Percentiles rank a stretch among this genome's conserved stretches.
Conservation (phyloP, 2,329 filamentous ascomycete genomes). For the Chrysosporium keratinophilum region DNA sequence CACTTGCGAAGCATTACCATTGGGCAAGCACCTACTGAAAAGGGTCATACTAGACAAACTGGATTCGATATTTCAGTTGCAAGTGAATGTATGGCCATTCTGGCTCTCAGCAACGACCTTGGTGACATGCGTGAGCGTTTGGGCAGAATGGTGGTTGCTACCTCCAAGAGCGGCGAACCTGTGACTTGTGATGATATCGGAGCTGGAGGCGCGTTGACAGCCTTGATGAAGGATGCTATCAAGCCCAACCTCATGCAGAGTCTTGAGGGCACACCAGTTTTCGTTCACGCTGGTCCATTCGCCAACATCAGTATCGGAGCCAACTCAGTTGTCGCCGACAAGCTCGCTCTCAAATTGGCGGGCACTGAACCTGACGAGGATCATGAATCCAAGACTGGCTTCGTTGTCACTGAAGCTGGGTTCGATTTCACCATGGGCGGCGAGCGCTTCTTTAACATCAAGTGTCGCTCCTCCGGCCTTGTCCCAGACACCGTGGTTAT, state of each 20-base stretch:
- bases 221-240: slow-evolving; percentile 94
- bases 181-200: slow-evolving; percentile 95
- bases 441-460: slow-evolving; percentile 99
- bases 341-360: slow-evolving; percentile 87
- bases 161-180: slow-evolving; percentile 72
- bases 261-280: slow-evolving; percentile 89
- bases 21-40: slow-evolving; percentile 80
- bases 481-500: slow-evolving; percentile 89
- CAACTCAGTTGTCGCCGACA: slow-evolving; percentile 89
- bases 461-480: slow-evolving; percentile 89
- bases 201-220: slow-evolving; percentile 80
- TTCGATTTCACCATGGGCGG: slow-evolving; percentile 99
- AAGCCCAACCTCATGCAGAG: slow-evolving; percentile 99
- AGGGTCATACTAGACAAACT: slow-evolving; percentile 75
- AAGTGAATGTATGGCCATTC: slow-evolving; percentile 95
- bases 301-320: slow-evolving; percentile 98
- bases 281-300: slow-evolving; percentile 94
- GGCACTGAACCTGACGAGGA: slow-evolving; percentile 90
- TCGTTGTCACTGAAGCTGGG: slow-evolving; percentile 90
- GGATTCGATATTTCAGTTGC: slow-evolving; percentile 97
- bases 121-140: slow-evolving; percentile 85
- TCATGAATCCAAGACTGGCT: slow-evolving; percentile 70
- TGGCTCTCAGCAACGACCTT: slow-evolving; percentile 81
- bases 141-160: slow-evolving; percentile 90
- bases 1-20: slow-evolving; percentile 83